These are phyloP conservation scores for Fragosphaeria purpurea DNA, from an alignment of 2,329 filamentous ascomycete genomes.

Conservation along the genomic window DNA sequence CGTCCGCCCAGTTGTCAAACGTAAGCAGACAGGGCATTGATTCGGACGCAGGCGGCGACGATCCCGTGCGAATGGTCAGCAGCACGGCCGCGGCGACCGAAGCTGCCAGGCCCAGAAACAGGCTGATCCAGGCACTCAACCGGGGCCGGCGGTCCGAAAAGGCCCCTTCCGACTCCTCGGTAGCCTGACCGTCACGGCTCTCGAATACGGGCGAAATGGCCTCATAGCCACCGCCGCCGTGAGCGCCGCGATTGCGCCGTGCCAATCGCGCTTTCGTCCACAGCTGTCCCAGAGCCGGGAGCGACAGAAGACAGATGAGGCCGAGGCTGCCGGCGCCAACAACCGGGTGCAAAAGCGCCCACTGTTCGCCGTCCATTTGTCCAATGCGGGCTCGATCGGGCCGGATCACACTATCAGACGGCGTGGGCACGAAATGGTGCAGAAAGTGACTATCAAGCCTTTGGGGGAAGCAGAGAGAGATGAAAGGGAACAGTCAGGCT, in stretches of 20 bases:
- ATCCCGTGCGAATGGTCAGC: not conserved
- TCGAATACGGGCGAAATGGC: slow-evolving; percentile 18
- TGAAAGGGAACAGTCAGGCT: no score
- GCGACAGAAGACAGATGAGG: slow-evolving; percentile 10
- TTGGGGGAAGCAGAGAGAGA: no score
- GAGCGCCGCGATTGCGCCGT: slow-evolving; percentile 5
- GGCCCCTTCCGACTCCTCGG: slow-evolving; percentile 21
- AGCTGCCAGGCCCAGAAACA: slow-evolving; percentile 17
- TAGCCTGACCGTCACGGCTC: slow-evolving; percentile 23
- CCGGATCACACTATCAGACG: no score
- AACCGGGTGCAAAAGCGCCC: slow-evolving; percentile 5
- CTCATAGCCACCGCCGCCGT: slow-evolving; percentile 11
- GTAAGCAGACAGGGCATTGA: not conserved
- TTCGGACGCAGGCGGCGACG: not conserved
- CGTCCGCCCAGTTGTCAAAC: slow-evolving; percentile 15
- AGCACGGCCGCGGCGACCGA: slow-evolving; percentile 17
- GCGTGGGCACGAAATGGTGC: no score
- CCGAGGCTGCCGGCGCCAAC: slow-evolving; percentile 11
- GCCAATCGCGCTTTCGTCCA: slow-evolving; percentile 8
- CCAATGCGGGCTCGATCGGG: no score
- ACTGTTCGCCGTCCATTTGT: slow-evolving; percentile 5
- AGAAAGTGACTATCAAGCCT: no score
- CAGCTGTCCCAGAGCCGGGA: slow-evolving; percentile 13
- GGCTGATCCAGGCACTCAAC: slow-evolving; percentile 16
- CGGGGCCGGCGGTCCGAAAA: slow-evolving; percentile 21